Evolutionary conservation across 2,329 filamentous ascomycete genomes (phyloP), one percentile per base, ranked within the genome.

Genomic region (Phyllosticta citrichinensis): DNA sequence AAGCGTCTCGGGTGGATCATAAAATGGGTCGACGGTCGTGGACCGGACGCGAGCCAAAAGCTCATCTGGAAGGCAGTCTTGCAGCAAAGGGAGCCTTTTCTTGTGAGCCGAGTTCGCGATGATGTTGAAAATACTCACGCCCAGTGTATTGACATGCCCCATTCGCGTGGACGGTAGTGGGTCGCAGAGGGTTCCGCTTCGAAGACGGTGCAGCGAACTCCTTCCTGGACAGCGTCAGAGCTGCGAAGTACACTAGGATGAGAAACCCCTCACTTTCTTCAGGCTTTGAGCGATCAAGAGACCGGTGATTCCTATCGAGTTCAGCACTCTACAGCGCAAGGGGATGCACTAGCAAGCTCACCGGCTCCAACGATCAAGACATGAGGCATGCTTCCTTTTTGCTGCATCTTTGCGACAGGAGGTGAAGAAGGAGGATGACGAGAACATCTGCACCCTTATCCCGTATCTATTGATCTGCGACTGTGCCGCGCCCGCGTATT

Each of bases 201-300:
- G 25, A 61, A 57, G 14, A 65, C 55, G 8, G 63, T 55, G 58
- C 51, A 62, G 6, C 19, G 40, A n/a, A 65, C 63, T 25, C 62
- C 64, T 52, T 63, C 60, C 64, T 64, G 55, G 22, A n/a, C 19
- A 30, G 2, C 6, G 22, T 24, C 22, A 24, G 53, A 22, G 25
- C 8, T 54, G n/a, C 35, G 17, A 35, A 25, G 53, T 24, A 11
- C 17, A 6, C 11, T 17, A 33, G 3, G 52, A 5, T n/a, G 24
- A 11, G 40, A n/a, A n/a, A n/a, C 52, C 17, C n/a, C 25, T 9
- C 63, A 71, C 71, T 65, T 76, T 76, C 64, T 72, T 74, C 8
- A 77, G 65, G 2, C 75, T 74, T 55, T 77, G 73, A 5, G 75
- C 74, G 20, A 75, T 67, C 1, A 73, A 68, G 60, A 76, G 75